Evolutionary conservation across 2,329 filamentous ascomycete species (phyloP).

Genomic region (Exophiala spinifera): DNA sequence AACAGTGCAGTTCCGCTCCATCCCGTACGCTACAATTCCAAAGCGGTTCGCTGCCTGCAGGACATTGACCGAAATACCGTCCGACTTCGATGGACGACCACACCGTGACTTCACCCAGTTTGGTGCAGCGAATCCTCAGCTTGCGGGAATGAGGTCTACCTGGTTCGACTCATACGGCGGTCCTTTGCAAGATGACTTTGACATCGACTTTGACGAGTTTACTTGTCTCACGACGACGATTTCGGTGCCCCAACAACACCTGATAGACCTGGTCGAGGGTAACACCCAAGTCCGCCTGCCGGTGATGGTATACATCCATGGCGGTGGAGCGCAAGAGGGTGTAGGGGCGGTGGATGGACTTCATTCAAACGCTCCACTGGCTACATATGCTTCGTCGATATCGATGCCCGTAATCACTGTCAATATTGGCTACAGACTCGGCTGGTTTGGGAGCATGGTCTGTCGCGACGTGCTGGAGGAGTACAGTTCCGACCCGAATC

Average conservation of each 20-base stretch:
- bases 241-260: constrained; percentile 10
- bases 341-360: constrained; percentile 20
- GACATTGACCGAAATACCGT: constrained; percentile 6
- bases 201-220: constrained; percentile 5
- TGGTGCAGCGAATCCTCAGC: constrained; percentile 13
- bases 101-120: constrained; percentile 17
- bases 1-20: constrained; percentile 15
- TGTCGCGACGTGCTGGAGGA: constrained; percentile 22
- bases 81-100: constrained; percentile 8
- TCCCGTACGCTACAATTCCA: constrained; percentile 11
- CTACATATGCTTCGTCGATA: constrained; percentile 9
- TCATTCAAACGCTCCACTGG: constrained; percentile 12
- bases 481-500: constrained; percentile 2
- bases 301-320: constrained; percentile 20
- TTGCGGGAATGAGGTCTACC: constrained; percentile 3
- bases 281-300: constrained; percentile 4
- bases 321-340: constrained; percentile 20
- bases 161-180: constrained; percentile 13
- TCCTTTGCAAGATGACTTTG: constrained; percentile 7
- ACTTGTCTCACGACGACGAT: constrained; percentile 15
- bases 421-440: constrained; percentile 33
- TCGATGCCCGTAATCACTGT: constrained; percentile 31
- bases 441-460: constrained; percentile 36
- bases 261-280: background rate
- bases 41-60: constrained; percentile 14